phyloP scores from a whole-genome alignment of 805 yeast genomes.

The Yamadazyma phyllophila region DNA sequence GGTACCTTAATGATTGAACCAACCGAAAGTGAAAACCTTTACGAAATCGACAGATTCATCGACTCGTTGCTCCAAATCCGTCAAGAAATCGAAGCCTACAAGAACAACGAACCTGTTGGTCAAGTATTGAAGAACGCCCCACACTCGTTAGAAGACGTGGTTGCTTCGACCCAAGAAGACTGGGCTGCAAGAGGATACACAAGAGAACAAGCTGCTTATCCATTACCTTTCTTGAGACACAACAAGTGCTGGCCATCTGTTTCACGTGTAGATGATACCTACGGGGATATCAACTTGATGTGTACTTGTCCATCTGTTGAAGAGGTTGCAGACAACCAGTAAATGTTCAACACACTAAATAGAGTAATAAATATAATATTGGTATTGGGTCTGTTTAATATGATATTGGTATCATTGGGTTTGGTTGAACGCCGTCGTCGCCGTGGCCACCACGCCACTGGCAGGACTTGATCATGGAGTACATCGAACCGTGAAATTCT shows the following conservation, averaged over 20 bases:
- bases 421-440: no score
- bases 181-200: constrained; percentile 89
- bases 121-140: constrained; percentile 84
- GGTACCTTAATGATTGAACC: constrained; percentile 98
- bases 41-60: constrained; percentile 86
- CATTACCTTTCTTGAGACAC: constrained; percentile 67
- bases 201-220: constrained; percentile 91
- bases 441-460: no score
- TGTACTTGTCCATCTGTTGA: constrained; percentile 93
- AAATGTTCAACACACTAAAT: not conserved
- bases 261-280: constrained; percentile 88
- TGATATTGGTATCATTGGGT: not conserved
- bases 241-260: constrained; percentile 96
- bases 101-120: constrained; percentile 65
- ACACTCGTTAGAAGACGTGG: constrained; percentile 78
- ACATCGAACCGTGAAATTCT: no score
- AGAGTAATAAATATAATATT: not conserved
- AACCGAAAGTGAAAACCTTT: constrained; percentile 88
- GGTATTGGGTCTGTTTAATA: not conserved
- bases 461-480: no score
- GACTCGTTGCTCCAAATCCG: constrained; percentile 83
- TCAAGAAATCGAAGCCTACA: constrained; percentile 72
- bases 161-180: constrained; percentile 55
- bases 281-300: constrained; percentile 87
- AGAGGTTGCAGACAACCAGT: constrained; percentile 51